These are phyloP conservation scores for Neofusicoccum umdonicola DNA, from an alignment of 2,329 filamentous ascomycete species.

Conservation along the genomic window DNA sequence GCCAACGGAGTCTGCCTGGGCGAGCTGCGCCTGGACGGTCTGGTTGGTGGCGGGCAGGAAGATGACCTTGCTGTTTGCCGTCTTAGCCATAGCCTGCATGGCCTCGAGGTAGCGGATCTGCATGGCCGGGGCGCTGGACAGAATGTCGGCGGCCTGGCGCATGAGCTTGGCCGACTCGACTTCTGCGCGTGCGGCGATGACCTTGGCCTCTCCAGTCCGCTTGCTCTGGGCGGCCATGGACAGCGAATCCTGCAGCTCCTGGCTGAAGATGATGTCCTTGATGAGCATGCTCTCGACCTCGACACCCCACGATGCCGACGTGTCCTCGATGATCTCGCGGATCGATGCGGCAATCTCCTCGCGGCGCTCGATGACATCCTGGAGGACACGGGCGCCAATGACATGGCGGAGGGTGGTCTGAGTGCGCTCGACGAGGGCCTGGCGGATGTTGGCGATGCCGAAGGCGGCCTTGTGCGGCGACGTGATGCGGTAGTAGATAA, in stretches of 20 bases:
- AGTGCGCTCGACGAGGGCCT: constrained; percentile 95
- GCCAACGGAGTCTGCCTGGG: constrained; percentile 46
- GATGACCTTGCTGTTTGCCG: constrained; percentile 82
- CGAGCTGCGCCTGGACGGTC: constrained; percentile 56
- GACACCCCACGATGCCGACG: constrained; percentile 90
- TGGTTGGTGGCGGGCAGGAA: constrained; percentile 69
- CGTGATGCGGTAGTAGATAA: constrained; percentile 98
- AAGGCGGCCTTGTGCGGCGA: constrained; percentile 96
- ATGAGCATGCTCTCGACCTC: constrained; percentile 98
- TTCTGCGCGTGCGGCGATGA: constrained; percentile 94
- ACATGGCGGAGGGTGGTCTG: constrained; percentile 97
- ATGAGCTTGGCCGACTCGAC: constrained; percentile 94
- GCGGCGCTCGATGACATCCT: constrained; percentile 97
- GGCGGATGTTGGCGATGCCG: constrained; percentile 89
- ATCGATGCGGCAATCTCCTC: constrained; percentile 96
- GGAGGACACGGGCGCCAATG: constrained; percentile 88
- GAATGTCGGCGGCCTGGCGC: constrained; percentile 86
- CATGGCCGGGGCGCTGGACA: constrained; percentile 92
- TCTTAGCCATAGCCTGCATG: constrained; percentile 98
- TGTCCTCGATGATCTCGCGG: constrained; percentile 95
- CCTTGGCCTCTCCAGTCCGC: constrained; percentile 96
- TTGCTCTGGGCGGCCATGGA: constrained; percentile 99
- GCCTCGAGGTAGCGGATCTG: constrained; percentile 97
- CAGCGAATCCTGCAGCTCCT: constrained; percentile 90
- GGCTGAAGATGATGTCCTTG: constrained; percentile 97